Evolutionary conservation across 192 early-diverging fungal species (phyloP).

Genomic region (Kappamyces sp.): DNA sequence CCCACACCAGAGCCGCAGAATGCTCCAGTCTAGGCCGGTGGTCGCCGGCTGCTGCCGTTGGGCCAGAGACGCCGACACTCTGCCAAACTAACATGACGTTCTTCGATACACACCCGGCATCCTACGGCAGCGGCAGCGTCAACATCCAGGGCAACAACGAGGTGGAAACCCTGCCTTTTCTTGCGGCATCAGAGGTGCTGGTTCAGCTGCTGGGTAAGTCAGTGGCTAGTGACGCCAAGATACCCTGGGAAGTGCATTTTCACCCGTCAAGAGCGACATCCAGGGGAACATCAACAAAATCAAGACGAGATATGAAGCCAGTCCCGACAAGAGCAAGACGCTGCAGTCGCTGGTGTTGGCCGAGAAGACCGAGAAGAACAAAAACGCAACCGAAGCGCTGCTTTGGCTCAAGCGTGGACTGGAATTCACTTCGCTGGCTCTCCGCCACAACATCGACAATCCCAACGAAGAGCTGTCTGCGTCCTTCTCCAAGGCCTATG

Average conservation of each 20-base stretch:
- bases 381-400: constrained; percentile 82
- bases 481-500: constrained; percentile 40
- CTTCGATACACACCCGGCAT: constrained; percentile 9
- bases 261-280: constrained; percentile 87
- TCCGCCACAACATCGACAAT: constrained; percentile 38
- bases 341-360: constrained; percentile 73
- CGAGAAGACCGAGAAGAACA: constrained; percentile 75
- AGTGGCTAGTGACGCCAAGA: constrained; percentile 17
- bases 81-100: constrained; percentile 15
- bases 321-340: constrained; percentile 65
- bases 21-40: no score
- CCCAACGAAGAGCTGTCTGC: constrained; percentile 40
- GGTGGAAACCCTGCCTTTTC: constrained; percentile 7
- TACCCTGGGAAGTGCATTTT: constrained; percentile 60
- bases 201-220: constrained; percentile 8
- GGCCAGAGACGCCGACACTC: not conserved
- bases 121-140: not conserved
- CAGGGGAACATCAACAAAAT: constrained; percentile 93
- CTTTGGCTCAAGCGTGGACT: constrained; percentile 82
- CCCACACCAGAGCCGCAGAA: no score
- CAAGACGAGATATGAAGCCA: constrained; percentile 59
- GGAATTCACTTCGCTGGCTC: constrained; percentile 39
- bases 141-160: constrained; percentile 2
- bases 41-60: no score
- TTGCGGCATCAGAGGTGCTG: not conserved